Percentiles rank a stretch among this genome's conserved stretches.
Evolutionary conservation across 2,329 filamentous ascomycete genomes (phyloP).

Genomic region (Diaporthe amygdali): DNA sequence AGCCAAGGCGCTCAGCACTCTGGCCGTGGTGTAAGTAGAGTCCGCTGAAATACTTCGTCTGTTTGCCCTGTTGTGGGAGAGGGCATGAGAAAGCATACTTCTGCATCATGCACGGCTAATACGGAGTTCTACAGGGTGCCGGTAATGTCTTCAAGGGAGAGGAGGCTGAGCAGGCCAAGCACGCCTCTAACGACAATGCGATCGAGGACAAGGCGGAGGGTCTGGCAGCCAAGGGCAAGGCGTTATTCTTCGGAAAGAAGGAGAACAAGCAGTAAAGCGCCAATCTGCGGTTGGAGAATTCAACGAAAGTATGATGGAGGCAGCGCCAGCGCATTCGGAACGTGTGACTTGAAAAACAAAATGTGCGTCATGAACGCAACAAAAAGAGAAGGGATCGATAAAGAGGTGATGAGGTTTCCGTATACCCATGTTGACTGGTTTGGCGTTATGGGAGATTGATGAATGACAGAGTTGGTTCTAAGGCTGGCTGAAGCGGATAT

Average conservation of each 20-base stretch:
- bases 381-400: background rate
- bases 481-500: slow-evolving; percentile 3
- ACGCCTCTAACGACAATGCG: slow-evolving; percentile 32
- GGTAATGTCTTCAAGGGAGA: slow-evolving; percentile 69
- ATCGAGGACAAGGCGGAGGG: slow-evolving; percentile 39
- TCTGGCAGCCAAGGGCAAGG: slow-evolving; percentile 51
- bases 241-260: slow-evolving; percentile 56
- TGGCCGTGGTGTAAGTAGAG: slow-evolving; percentile 61
- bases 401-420: background rate
- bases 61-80: background rate
- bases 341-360: background rate
- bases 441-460: slow-evolving; percentile 6
- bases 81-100: background rate
- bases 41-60: too few species aligned
- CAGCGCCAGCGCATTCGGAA: background rate
- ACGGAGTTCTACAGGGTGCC: slow-evolving; percentile 52
- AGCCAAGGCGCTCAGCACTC: slow-evolving; percentile 67
- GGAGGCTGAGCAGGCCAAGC: slow-evolving; percentile 39
- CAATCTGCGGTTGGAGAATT: slow-evolving; percentile 23
- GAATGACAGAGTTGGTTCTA: background rate
- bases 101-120: background rate
- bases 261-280: slow-evolving; percentile 39
- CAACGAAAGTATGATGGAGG: background rate
- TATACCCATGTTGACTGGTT: slow-evolving; percentile 14
- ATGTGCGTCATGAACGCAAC: background rate